A percentile compares a stretch with the other conserved stretches of the same genome.
These are phyloP conservation scores for Isoetes engelmannii DNA, from an alignment of 83 land plant genomes.

Conservation along the genomic window DNA sequence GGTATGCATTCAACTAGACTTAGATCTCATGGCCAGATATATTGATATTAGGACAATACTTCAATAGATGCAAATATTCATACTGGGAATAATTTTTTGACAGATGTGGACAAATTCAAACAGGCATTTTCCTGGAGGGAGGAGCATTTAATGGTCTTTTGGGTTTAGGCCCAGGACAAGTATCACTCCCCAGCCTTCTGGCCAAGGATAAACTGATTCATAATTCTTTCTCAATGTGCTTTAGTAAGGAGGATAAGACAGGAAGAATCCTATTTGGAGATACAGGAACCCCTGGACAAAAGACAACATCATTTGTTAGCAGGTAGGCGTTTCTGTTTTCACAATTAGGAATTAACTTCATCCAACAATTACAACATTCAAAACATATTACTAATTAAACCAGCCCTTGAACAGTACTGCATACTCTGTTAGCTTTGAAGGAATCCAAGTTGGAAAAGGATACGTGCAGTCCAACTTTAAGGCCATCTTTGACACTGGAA, in stretches of 20 bases:
- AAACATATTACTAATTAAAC: not conserved
- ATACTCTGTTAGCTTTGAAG: not conserved
- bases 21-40: not conserved
- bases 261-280: constrained; percentile 86
- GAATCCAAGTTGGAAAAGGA: not conserved
- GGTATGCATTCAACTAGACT: constrained; percentile 33
- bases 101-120: constrained; percentile 89
- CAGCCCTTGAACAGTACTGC: not conserved
- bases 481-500: constrained; percentile 6
- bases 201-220: constrained; percentile 44
- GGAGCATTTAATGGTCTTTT: constrained; percentile 92
- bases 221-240: constrained; percentile 94
- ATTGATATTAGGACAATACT: not conserved
- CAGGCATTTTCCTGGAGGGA: constrained; percentile 67
- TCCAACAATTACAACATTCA: not conserved
- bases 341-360: not conserved
- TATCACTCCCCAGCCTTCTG: constrained; percentile 73
- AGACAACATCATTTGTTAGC: constrained; percentile 45
- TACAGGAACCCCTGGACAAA: constrained; percentile 51
- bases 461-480: not conserved
- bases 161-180: constrained; percentile 69
- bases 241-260: constrained; percentile 42
- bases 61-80: not conserved
- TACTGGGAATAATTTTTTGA: not conserved
- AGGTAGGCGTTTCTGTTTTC: not conserved